Evolutionary conservation across 129 eudicot species (phyloP).

Genomic region (Lonicera japonica): DNA sequence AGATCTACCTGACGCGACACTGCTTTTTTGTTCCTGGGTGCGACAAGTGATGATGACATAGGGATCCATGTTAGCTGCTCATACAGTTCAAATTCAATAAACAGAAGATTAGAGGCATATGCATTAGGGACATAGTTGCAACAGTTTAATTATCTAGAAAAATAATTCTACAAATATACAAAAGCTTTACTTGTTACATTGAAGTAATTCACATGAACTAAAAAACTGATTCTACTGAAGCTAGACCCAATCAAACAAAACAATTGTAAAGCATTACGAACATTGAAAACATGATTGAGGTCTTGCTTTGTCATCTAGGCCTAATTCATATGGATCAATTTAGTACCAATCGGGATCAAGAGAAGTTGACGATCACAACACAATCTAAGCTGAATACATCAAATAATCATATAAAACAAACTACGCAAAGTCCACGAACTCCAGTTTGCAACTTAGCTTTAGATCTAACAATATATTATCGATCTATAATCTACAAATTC

Average conservation of each 20-base stretch:
- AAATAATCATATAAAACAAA: too few species aligned
- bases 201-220: background rate
- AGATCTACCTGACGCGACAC: conserved; percentile 55
- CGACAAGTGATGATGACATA: conserved; percentile 53
- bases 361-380: background rate
- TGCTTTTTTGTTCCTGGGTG: conserved; percentile 65
- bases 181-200: background rate
- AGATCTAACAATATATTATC: too few species aligned
- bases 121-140: background rate
- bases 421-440: background rate
- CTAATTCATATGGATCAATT: background rate
- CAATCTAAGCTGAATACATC: background rate
- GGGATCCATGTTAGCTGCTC: conserved; percentile 67
- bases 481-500: too few species aligned
- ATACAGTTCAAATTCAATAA: conserved; percentile 1
- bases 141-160: background rate
- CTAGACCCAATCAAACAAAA: too few species aligned
- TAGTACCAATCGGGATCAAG: background rate
- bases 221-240: background rate
- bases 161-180: background rate
- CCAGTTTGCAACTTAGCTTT: background rate
- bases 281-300: background rate
- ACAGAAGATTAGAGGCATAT: background rate
- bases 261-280: background rate
- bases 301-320: background rate